Base-by-base conservation (phyloP, 1,284 basidiomycete genomes). In the Entoloma clypeatum region DNA sequence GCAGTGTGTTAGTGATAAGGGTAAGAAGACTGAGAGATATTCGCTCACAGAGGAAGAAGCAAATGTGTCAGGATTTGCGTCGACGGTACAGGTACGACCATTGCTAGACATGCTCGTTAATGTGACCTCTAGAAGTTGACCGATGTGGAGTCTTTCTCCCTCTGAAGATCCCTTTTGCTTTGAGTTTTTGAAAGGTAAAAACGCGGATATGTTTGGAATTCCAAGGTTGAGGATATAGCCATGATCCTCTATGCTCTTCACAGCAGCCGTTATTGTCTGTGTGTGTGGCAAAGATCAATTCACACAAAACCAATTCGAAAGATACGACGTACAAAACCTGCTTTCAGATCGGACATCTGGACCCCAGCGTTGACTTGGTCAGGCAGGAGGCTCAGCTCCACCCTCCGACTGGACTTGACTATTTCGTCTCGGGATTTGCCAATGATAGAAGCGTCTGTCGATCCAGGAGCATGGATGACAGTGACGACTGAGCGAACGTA, bases 161-260 rank as follows among this genome's bases (percentile, higher is more conserved):
- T 55, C 54, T n/a, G 55, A 63, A 36, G 57, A 71, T 29, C 47
- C 61, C 3, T 62, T 68, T 37, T 68, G 72, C 55, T 56, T 64
- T 57, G 74, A 71, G 29, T 87, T 81, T 53, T 81, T 81, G 67
- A 82, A 86, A 1, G 82, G 73, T 34, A 94, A 57, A 62, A 93
- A 95, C 16, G 88, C 90, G 41, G 87, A 81, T 19, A 85, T 62
- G 22, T 81, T 78, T 8, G 77, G 60, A 14, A 95, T 57, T 1
- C 96, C 96, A 24, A 95, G 68, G 51, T 95, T 89, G 14, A 99
- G 72, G 39, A 86, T 78, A 65, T 95, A 98, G 1, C 95, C 95
- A 63, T 97, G 92, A 56, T 99, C 96, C 66, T 99, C 96, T 23
- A 88, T 69, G 54, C 86, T 90, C 62, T 86, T 81, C 21, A 98